Conservation (phyloP, 1,284 basidiomycete species). For the Ustilago shanxiensis region DNA sequence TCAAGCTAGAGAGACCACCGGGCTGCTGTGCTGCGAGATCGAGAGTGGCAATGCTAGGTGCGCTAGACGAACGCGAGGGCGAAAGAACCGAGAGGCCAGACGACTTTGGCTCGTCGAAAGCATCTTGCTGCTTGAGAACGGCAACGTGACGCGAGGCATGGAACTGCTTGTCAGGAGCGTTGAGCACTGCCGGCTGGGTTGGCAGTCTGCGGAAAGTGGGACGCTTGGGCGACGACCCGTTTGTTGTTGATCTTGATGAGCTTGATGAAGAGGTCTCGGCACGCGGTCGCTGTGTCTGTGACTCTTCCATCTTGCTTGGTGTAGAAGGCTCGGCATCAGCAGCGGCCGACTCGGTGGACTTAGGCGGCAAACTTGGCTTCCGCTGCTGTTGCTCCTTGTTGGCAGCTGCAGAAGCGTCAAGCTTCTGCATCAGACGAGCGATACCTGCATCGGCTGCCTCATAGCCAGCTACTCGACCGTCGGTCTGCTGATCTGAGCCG, state of each 20-base stretch:
- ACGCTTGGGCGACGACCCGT: conserved; percentile 2
- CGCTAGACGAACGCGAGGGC: conserved; percentile 31
- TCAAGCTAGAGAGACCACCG: conserved; percentile 35
- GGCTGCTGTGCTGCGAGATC: conserved; percentile 43
- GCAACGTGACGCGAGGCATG: conserved; percentile 30
- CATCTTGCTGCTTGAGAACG: conserved; percentile 21
- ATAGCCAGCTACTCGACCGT: conserved; percentile 13
- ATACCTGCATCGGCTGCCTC: conserved; percentile 30
- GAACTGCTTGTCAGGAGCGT: conserved; percentile 26
- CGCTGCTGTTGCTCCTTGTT: conserved; percentile 6
- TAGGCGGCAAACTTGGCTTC: not conserved
- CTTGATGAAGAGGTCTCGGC: not conserved
- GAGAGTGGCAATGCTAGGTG: conserved; percentile 37
- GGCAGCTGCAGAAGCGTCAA: conserved; percentile 18
- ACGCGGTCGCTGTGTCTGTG: not conserved
- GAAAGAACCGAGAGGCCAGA: conserved; percentile 43
- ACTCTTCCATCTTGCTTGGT: not conserved
- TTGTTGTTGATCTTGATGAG: not conserved
- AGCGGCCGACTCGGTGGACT: not conserved
- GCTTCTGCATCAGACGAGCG: conserved; percentile 29
- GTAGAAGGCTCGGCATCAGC: not conserved
- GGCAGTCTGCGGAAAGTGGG: conserved; percentile 20
- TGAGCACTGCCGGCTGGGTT: conserved; percentile 10
- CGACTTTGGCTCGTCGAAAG: conserved; percentile 38
- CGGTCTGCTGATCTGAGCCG: not conserved